Evolutionary conservation across 2,329 filamentous ascomycete genomes (phyloP), one percentile per base, ranked within the genome.

Genomic region (Fusarium decemcellulare): DNA sequence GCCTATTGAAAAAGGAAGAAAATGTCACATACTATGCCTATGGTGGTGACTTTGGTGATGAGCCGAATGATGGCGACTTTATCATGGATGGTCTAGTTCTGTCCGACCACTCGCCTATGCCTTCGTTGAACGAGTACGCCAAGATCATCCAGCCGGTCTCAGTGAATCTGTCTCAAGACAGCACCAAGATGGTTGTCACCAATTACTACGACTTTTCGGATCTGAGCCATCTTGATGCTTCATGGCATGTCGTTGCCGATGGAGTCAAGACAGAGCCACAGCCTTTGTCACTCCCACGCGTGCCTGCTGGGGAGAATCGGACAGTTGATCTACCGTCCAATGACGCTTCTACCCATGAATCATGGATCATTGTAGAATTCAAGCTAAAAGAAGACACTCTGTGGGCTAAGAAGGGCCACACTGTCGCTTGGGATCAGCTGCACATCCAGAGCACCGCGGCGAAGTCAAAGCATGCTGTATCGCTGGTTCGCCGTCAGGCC

Each of bases 41-140:
- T 43, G 88, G 88, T 1, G 88, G 88, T 2, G 88, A 91, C 72
- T 91, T 90, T 75, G 86, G 85, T 4, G 88, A 91, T 51, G 79
- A 84, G 0, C 88, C 88, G 0, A 88, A 91, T 67, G 88, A 91
- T 70, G 81, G 79, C 2, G 87, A 86, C 59, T 91, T 90, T 54
- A 84, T 88, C 43, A 84, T 89, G 81, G 87, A 89, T 62, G 87
- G 87, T 3, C 78, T 89, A 0, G 37, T 51, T 0, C 12, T 70
- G 9, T 71, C 68, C 2, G 60, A 71, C 1, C 68, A 71, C 11
- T 40, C 60, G 0, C 67, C 61, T 0, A 68, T 58, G 42, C 67
- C 67, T 5, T 67, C 63, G 0, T 2, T 67, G 1, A 65, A 53
- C 1, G 67, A 70, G 15, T 70, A 70, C 7, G 42, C 63, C 27